Conservation (phyloP, 148 eudicot species). For the Rhododendron henanense region DNA sequence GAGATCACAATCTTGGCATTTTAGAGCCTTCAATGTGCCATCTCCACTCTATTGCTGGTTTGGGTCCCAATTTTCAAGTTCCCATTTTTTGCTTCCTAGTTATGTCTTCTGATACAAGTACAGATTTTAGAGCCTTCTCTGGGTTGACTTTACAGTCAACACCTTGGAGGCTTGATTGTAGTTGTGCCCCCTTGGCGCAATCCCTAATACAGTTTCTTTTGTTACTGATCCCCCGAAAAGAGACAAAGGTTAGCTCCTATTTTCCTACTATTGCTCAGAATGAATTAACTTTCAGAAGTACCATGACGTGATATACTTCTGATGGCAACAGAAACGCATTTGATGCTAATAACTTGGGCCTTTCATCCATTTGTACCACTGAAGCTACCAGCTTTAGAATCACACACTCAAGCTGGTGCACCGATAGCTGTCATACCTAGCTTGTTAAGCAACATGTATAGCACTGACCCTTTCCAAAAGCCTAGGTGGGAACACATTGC, state of each 20-base stretch:
- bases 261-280: background rate
- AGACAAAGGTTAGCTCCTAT: background rate
- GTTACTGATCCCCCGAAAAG: background rate
- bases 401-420: background rate
- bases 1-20: background rate
- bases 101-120: background rate
- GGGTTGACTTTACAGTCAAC: background rate
- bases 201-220: background rate
- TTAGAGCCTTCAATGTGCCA: background rate
- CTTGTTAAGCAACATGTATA: background rate
- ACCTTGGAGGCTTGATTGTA: background rate
- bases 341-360: too few relatives aligned
- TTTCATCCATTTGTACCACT: too few relatives aligned
- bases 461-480: background rate
- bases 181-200: background rate
- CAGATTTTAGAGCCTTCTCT: background rate
- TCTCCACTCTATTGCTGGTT: background rate
- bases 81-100: background rate
- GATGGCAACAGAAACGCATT: too few relatives aligned
- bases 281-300: background rate
- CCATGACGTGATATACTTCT: background rate
- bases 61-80: background rate
- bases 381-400: too few relatives aligned
- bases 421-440: background rate
- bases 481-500: background rate